Conservation (phyloP, 2,329 filamentous ascomycete species). For the Rosellinia necatrix region DNA sequence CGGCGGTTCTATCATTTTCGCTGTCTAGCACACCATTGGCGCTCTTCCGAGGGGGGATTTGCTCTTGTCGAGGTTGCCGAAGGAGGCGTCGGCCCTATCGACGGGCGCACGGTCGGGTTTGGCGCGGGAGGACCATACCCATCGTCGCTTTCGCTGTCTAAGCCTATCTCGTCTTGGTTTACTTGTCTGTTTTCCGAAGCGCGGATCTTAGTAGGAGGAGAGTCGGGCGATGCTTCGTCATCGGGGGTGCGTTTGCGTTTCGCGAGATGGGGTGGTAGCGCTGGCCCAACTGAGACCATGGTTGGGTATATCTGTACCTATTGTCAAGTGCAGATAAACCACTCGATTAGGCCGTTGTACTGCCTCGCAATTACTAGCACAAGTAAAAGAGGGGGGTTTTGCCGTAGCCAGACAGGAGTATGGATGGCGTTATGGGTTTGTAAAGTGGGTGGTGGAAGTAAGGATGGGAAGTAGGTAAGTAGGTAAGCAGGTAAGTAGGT, state of each 20-base stretch:
- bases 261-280: slow-evolving; percentile 68
- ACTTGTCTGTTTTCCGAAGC: slow-evolving; percentile 46
- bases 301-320: slow-evolving; percentile 14
- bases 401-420: too few relatives aligned
- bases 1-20: slow-evolving; percentile 42
- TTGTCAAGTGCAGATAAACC: not conserved
- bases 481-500: too few relatives aligned
- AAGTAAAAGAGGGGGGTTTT: too few relatives aligned
- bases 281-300: slow-evolving; percentile 73
- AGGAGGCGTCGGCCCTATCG: slow-evolving; percentile 19
- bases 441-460: too few relatives aligned
- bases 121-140: slow-evolving; percentile 31
- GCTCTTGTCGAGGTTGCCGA: slow-evolving; percentile 12
- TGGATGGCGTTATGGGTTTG: too few relatives aligned
- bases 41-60: slow-evolving; percentile 36
- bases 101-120: slow-evolving; percentile 1
- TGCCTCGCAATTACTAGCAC: too few relatives aligned
- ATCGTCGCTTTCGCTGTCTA: slow-evolving; percentile 37
- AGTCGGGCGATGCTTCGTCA: slow-evolving; percentile 44
- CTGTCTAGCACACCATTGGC: slow-evolving; percentile 53
- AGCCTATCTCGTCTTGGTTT: slow-evolving; percentile 50
- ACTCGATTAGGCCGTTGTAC: too few relatives aligned
- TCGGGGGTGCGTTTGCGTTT: slow-evolving; percentile 64
- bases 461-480: too few relatives aligned
- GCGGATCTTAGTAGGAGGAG: slow-evolving; percentile 52